A percentile compares a stretch with the other conserved stretches of the same genome.
phyloP scores from a whole-genome alignment of 164 flowering plant genomes.

The Kalanchoe fedtschenkoi region DNA sequence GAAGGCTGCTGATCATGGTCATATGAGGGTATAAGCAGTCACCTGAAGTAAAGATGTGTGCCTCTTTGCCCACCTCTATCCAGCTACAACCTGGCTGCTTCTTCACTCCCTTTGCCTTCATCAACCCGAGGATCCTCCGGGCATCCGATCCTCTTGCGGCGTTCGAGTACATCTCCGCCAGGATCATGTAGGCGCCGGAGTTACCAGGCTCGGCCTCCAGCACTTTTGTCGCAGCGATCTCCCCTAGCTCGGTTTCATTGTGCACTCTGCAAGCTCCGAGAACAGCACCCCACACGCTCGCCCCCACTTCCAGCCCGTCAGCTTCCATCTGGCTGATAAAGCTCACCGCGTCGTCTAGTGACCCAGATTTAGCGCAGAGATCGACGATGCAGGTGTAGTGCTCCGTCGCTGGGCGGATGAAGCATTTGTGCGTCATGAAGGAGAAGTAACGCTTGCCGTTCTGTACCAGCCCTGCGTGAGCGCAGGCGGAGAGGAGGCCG shows the following conservation, averaged over 20 bases:
- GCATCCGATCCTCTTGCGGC: constrained; percentile 38
- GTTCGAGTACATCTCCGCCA: constrained; percentile 41
- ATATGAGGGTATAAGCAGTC: constrained; percentile 39
- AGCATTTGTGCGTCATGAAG: constrained; percentile 40
- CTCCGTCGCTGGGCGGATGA: constrained; percentile 34
- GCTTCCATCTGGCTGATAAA: constrained; percentile 32
- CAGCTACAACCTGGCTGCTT: constrained; percentile 78
- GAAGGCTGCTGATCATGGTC: constrained; percentile 15
- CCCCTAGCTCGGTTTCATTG: constrained; percentile 35
- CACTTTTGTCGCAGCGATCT: constrained; percentile 38
- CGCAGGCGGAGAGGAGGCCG: constrained; percentile 50
- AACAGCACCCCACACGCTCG: constrained; percentile 62
- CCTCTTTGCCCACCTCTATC: constrained; percentile 40
- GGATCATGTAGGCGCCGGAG: constrained; percentile 47
- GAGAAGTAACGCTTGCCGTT: constrained; percentile 36
- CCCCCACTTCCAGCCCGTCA: constrained; percentile 30
- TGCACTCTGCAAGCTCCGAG: constrained; percentile 62
- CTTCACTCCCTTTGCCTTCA: constrained; percentile 46
- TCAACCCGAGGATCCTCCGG: constrained; percentile 27
- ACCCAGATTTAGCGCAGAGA: constrained; percentile 49
- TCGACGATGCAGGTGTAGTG: constrained; percentile 65
- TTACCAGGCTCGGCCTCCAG: constrained; percentile 45
- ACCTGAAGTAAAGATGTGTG: constrained; percentile 52
- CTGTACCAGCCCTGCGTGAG: constrained; percentile 52
- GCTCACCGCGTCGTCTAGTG: constrained; percentile 36